Evolutionary conservation across 257 asterid species (phyloP).

Genomic region (Handroanthus guayacan): DNA sequence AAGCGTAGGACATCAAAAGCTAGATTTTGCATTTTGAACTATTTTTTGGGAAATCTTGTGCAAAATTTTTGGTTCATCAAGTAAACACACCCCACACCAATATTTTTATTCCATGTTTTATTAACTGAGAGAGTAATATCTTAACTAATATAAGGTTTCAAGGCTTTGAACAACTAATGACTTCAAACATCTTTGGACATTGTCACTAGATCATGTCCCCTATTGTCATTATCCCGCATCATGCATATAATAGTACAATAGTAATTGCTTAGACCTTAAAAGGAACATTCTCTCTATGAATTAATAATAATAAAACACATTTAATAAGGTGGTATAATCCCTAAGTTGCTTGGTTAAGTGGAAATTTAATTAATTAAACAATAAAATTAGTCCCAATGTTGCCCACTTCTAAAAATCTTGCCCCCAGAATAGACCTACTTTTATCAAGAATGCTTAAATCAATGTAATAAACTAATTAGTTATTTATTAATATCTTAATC

Average conservation of each 20-base stretch:
- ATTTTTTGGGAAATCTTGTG: too few species aligned
- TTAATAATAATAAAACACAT: not conserved
- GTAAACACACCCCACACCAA: not conserved
- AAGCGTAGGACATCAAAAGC: too few species aligned
- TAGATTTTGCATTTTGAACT: too few species aligned
- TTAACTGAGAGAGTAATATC: not conserved
- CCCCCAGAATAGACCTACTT: not conserved
- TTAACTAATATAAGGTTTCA: not conserved
- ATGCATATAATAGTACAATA: too few species aligned
- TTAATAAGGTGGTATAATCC: conserved; percentile 11
- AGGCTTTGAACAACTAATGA: not conserved
- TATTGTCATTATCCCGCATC: too few species aligned
- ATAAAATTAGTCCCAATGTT: not conserved
- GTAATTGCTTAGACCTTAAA: not conserved
- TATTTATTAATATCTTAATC: not conserved
- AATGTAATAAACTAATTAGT: not conserved
- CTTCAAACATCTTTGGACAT: not conserved
- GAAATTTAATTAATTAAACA: not conserved
- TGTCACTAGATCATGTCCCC: not conserved
- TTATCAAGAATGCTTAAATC: not conserved
- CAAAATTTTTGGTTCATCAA: not conserved
- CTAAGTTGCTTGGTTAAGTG: not conserved
- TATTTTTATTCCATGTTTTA: not conserved
- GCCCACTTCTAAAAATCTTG: not conserved
- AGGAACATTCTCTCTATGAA: not conserved